Base-by-base conservation (phyloP, 2,329 filamentous ascomycete species). In the Penicillium sp. region DNA sequence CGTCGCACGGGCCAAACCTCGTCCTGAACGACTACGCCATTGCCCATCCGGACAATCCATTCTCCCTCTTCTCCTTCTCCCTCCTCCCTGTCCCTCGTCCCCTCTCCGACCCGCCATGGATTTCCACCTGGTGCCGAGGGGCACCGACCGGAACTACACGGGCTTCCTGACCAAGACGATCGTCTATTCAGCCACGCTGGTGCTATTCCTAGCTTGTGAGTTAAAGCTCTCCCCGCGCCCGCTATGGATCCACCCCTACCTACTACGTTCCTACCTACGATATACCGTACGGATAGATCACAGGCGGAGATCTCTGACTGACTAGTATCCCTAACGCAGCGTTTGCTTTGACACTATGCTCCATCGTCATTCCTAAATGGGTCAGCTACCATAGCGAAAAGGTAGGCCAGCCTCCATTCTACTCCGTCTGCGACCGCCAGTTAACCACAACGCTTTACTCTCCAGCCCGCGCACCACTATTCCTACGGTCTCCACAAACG, bases 401-500 rank as follows among this genome's bases (percentile, higher is more conserved):
- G 61, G 79, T 81, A 67, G 35, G 50, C 24, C 36, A 16, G 5
- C 6, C 37, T 1, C 33, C 19, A 37, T 27, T 11, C 13, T 3
- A 6, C 49, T 35, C 2, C 40, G n/a, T 14, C 16, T 24, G 68
- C 35, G 44, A 27, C 49, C 10, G 19, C 41, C 22, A 33, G 31
- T 24, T 41, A 41, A 52, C 36, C 11, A 11, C 11, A 22, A 18
- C 27, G 24, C 9, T 31, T 31, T 40, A 35, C n/a, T n/a, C 50
- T 37, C 31, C 51, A 76, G 72, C 71, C 72, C 31, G 84, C 87
- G 66, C 85, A 83, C 55, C 78, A 83, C 62, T 86, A 92, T 65
- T 85, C 83, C 49, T 88, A 89, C 72, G 94, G 94, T 59, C 85
- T 99, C 47, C 90, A 96, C 77, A 85, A 84, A 67, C 87, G 87